Percentiles rank a stretch among this genome's conserved stretches.
These are phyloP conservation scores for Hygrocybe coccinea DNA, from an alignment of 768 basidiomycete genomes.

Conservation along the genomic window DNA sequence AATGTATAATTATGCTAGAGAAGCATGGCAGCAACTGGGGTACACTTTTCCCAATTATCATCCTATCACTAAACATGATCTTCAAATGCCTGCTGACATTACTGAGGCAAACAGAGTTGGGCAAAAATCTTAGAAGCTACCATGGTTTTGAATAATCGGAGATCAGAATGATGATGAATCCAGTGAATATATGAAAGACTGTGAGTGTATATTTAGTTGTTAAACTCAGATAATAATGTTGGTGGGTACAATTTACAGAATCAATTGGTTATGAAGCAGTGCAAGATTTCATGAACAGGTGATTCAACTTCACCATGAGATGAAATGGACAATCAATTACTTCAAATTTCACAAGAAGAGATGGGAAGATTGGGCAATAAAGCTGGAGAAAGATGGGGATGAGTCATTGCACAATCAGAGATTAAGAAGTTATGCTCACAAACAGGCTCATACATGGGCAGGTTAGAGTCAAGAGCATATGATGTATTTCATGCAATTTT, in stretches of 20 bases:
- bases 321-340: slow-evolving; percentile 17
- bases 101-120: slow-evolving; percentile 2
- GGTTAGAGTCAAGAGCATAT: no score
- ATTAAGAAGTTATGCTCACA: neutral
- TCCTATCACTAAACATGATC: neutral
- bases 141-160: slow-evolving; percentile 7
- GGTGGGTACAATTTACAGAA: slow-evolving; percentile 3
- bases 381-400: neutral
- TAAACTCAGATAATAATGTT: neutral
- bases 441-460: neutral
- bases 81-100: slow-evolving; percentile 1
- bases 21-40: neutral
- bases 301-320: slow-evolving; percentile 13
- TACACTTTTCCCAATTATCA: neutral
- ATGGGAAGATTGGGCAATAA: no score
- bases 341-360: slow-evolving; percentile 2
- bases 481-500: no score
- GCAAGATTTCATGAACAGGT: slow-evolving; percentile 17
- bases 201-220: neutral
- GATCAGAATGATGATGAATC: neutral
- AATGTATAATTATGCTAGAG: neutral
- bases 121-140: neutral
- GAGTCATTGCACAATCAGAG: neutral
- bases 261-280: slow-evolving; percentile 16
- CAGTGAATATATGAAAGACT: slow-evolving; percentile 4